Percentiles rank a stretch among this genome's conserved stretches.
These are phyloP conservation scores for Scheffersomyces amazonensis DNA, from an alignment of 805 yeast species.

Conservation along the genomic window DNA sequence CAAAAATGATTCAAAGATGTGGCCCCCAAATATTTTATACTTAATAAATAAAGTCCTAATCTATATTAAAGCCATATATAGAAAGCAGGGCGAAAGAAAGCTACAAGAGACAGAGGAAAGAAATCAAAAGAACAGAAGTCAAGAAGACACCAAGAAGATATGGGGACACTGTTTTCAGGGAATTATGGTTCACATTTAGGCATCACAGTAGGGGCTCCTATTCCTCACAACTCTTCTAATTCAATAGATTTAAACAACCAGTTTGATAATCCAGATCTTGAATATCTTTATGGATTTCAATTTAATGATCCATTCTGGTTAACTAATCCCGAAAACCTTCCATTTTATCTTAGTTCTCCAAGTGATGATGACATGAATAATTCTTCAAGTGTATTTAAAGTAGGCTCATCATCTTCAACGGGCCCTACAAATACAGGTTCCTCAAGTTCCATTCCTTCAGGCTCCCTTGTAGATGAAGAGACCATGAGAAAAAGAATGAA, in stretches of 20 bases:
- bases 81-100: conserved; percentile 12
- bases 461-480: not conserved
- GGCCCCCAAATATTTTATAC: conserved; percentile 34
- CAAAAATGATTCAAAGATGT: conserved; percentile 18
- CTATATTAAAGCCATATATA: conserved; percentile 22
- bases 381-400: not conserved
- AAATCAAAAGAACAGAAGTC: conserved; percentile 3
- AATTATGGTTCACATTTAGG: no score
- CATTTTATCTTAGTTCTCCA: conserved; percentile 29
- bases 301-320: conserved; percentile 52
- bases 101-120: conserved; percentile 3
- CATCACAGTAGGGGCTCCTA: not conserved
- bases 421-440: not conserved
- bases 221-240: not conserved
- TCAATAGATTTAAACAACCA: conserved; percentile 1
- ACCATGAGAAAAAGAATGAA: not conserved
- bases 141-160: not conserved
- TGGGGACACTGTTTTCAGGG: no score
- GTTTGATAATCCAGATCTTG: conserved; percentile 16
- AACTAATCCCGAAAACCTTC: conserved; percentile 47
- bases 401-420: not conserved
- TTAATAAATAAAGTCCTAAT: conserved; percentile 28
- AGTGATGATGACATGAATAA: conserved; percentile 16
- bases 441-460: not conserved
- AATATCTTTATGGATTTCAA: conserved; percentile 36